A percentile compares a stretch with the other conserved stretches of the same genome.
Conservation (phyloP, 2,329 filamentous ascomycete genomes). For the Exserohilum turcica region DNA sequence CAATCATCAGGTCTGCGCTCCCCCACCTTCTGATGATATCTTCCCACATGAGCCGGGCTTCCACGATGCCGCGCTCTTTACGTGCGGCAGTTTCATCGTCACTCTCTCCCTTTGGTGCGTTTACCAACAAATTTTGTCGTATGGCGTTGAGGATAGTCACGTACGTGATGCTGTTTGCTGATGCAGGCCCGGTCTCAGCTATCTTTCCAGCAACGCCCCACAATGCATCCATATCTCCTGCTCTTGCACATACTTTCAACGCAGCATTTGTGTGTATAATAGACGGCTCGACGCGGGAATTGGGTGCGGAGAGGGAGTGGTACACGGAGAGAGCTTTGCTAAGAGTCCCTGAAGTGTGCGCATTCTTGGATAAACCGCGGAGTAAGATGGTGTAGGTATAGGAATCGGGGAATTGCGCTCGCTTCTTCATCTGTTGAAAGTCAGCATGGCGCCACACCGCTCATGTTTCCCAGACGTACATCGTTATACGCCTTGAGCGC, state of each 20-base stretch:
- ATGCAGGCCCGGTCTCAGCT: conserved; percentile 64
- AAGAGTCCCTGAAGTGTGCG: conserved; percentile 65
- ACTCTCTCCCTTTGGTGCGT: conserved; percentile 34
- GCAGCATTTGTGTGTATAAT: conserved; percentile 87
- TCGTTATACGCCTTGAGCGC: conserved; percentile 90
- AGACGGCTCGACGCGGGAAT: conserved; percentile 69
- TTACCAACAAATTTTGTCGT: conserved; percentile 43
- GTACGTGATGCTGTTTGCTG: conserved; percentile 76
- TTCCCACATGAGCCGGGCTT: conserved; percentile 78
- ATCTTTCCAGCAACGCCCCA: conserved; percentile 77
- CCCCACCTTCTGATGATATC: conserved; percentile 80
- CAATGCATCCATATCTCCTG: conserved; percentile 76
- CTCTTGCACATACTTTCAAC: conserved; percentile 78
- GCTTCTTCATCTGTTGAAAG: conserved; percentile 82
- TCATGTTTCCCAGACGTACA: conserved; percentile 51
- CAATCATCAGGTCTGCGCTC: conserved; percentile 70
- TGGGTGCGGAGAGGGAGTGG: conserved; percentile 70
- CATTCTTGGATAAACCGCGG: conserved; percentile 69
- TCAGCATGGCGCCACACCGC: conserved; percentile 14
- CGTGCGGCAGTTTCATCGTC: conserved; percentile 33
- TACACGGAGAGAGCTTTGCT: conserved; percentile 76
- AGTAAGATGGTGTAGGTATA: conserved; percentile 86
- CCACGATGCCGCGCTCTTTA: conserved; percentile 59
- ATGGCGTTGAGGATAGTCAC: conserved; percentile 83
- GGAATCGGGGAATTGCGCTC: conserved; percentile 76